These are phyloP conservation scores for Alternaria hordeiaustralica DNA, from an alignment of 2,329 filamentous ascomycete species.

Conservation along the genomic window DNA sequence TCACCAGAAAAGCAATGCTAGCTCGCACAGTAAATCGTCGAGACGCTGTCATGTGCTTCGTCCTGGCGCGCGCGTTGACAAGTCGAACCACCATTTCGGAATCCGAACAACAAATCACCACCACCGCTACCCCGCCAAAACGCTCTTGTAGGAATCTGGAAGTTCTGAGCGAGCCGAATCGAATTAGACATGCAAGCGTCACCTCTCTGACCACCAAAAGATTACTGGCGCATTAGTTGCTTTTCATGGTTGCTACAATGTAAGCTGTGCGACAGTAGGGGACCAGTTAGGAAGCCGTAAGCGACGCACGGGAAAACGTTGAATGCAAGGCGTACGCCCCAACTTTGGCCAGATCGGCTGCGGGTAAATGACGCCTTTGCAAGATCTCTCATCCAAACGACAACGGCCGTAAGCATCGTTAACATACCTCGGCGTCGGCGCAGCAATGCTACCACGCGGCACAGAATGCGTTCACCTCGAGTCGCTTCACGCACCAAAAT, in stretches of 20 bases:
- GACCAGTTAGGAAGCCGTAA: neutral
- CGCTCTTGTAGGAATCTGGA: neutral
- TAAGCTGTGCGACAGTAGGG: neutral
- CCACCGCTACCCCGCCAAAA: neutral
- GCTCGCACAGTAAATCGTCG: neutral
- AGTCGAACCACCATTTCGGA: neutral
- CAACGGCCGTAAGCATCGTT: neutral
- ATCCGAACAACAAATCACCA: neutral
- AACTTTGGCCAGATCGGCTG: neutral
- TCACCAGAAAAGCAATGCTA: neutral
- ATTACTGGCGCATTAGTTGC: neutral
- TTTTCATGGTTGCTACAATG: neutral
- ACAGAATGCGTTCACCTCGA: neutral
- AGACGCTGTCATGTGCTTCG: neutral
- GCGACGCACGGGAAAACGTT: neutral
- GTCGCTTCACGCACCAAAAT: neutral
- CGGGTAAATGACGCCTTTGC: neutral
- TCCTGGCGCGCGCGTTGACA: conserved; percentile 1
- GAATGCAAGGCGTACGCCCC: neutral
- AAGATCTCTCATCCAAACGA: neutral
- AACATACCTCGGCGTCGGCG: neutral
- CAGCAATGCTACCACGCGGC: neutral
- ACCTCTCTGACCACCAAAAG: neutral
- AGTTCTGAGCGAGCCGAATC: neutral
- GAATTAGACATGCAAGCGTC: neutral